Percentiles rank a stretch among this genome's conserved stretches.
phyloP scores from a whole-genome alignment of 208 protist species.

The Acanthamoeba sp. region DNA sequence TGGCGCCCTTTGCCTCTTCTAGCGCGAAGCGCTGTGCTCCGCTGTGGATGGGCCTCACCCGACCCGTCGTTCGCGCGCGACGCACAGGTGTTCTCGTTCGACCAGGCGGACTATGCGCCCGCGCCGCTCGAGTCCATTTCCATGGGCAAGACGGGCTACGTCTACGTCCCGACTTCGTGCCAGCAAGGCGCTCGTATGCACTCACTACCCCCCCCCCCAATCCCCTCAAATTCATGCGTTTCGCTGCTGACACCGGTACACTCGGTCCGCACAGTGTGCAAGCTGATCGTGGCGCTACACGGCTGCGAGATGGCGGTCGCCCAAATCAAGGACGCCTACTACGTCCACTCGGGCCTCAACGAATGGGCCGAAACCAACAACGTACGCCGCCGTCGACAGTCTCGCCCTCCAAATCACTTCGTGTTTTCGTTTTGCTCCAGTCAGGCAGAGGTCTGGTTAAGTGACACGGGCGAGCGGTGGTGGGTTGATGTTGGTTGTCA shows the following conservation, averaged over 20 bases:
- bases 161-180: constrained; percentile 32
- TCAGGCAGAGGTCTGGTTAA: background rate
- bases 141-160: constrained; percentile 15
- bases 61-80: too few species aligned
- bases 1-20: background rate
- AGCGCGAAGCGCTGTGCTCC: background rate
- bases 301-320: constrained; percentile 63
- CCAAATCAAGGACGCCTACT: constrained; percentile 63
- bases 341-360: constrained; percentile 73
- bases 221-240: background rate
- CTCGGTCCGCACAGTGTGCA: constrained; percentile 67
- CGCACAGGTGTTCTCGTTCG: constrained; percentile 7
- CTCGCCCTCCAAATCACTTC: too few species aligned
- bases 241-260: background rate
- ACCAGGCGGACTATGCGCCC: background rate
- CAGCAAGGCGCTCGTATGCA: constrained; percentile 28
- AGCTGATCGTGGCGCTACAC: constrained; percentile 73
- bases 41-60: too few species aligned
- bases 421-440: too few species aligned
- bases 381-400: background rate
- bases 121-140: background rate
- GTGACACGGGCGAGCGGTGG: background rate
- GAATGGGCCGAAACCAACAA: constrained; percentile 80
- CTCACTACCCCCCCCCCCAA: background rate
- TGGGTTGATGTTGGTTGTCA: background rate